A percentile compares a stretch with the other conserved stretches of the same genome.
phyloP scores from a whole-genome alignment of 2,329 filamentous ascomycete genomes.

The Aspergillus ochraceoroseus region DNA sequence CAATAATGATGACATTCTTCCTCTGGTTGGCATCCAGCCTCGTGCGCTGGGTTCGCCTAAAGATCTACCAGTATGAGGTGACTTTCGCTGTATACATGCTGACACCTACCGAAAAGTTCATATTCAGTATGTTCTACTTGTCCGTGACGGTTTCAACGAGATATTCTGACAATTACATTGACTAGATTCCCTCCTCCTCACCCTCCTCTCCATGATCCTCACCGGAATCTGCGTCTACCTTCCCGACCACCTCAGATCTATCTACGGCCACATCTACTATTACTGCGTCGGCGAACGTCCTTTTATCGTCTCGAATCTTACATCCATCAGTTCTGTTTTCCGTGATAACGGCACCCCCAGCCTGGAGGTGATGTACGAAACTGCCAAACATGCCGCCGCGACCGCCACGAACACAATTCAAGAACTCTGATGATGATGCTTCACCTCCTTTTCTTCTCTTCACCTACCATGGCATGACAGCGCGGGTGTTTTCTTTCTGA shows the following conservation, averaged over 20 bases:
- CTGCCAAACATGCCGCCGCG: conserved; percentile 44
- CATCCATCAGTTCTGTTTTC: conserved; percentile 33
- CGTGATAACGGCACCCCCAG: conserved; percentile 29
- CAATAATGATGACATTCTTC: conserved; percentile 26
- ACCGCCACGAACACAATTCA: conserved; percentile 31
- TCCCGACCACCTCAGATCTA: conserved; percentile 78
- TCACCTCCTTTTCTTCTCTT: not conserved
- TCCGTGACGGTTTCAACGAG: not conserved
- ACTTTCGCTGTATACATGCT: conserved; percentile 97
- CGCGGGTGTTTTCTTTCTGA: not conserved
- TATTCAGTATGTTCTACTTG: conserved; percentile 69
- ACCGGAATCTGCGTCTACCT: conserved; percentile 90
- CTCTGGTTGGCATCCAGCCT: conserved; percentile 49
- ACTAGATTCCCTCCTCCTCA: conserved; percentile 83
- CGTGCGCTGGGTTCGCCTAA: conserved; percentile 82
- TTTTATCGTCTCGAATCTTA: conserved; percentile 33
- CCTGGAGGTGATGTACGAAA: conserved; percentile 47
- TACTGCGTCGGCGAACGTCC: conserved; percentile 76
- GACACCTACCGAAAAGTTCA: conserved; percentile 90
- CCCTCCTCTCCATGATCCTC: conserved; percentile 77
- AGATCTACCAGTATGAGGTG: conserved; percentile 98
- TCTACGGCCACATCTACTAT: conserved; percentile 84
- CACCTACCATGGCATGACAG: not conserved
- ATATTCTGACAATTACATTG: conserved; percentile 1
- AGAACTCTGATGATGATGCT: conserved; percentile 28